Conservation (phyloP, 1,284 basidiomycete species). For the Apiotrichum gamsii region DNA sequence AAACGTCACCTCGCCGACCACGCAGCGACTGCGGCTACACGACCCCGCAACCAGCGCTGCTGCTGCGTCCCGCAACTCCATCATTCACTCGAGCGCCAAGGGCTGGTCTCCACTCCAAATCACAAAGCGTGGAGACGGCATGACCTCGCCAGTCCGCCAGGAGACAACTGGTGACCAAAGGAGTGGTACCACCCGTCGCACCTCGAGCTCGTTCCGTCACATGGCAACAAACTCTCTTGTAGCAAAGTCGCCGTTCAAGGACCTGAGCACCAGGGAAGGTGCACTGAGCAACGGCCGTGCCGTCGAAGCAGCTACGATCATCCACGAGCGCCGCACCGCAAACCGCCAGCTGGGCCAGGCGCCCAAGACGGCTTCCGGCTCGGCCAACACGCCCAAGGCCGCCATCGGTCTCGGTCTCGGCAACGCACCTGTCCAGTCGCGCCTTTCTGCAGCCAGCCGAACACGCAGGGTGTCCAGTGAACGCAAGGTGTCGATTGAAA, state of each 20-base stretch:
- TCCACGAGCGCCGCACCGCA: constrained; percentile 33
- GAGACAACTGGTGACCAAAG: too few relatives aligned
- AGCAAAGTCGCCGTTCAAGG: constrained; percentile 81
- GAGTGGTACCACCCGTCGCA: constrained; percentile 51
- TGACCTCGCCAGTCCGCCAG: too few relatives aligned
- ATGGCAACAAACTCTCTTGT: constrained; percentile 75
- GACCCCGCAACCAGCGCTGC: constrained; percentile 7
- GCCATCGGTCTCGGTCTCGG: constrained; percentile 41
- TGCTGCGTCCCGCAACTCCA: constrained; percentile 31
- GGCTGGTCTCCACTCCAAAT: constrained; percentile 49
- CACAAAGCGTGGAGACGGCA: constrained; percentile 35
- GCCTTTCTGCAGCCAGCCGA: constrained; percentile 26
- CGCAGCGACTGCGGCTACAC: constrained; percentile 5
- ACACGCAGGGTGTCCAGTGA: constrained; percentile 35
- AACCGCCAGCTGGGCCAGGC: constrained; percentile 29
- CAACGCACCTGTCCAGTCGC: constrained; percentile 14
- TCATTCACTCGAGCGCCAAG: constrained; percentile 45
- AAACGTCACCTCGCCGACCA: constrained; percentile 2
- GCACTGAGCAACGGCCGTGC: constrained; percentile 23
- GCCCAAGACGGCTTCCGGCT: constrained; percentile 28
- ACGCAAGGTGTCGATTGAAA: constrained; percentile 27
- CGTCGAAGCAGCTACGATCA: constrained; percentile 21
- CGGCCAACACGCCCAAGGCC: constrained; percentile 30
- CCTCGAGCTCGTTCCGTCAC: constrained; percentile 75
- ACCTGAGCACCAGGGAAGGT: constrained; percentile 26